Conservation (phyloP, 345 rosid genomes). For the Diplotaxis tenuifolia region DNA sequence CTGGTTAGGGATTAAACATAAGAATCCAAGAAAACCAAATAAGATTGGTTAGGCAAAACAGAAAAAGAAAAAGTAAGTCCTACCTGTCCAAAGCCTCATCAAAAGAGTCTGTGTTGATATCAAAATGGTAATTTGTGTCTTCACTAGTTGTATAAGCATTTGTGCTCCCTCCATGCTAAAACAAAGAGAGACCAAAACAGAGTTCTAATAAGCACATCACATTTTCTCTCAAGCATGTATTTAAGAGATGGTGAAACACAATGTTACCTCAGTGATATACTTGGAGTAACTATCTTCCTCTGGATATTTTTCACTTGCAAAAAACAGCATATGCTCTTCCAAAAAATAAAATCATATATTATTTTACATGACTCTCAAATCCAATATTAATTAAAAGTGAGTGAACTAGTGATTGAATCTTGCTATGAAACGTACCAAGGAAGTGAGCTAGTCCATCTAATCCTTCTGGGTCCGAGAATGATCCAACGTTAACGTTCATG, state of each 20-base stretch:
- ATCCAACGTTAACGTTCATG: conserved; percentile 77
- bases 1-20: conserved; percentile 37
- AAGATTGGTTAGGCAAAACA: background rate
- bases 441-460: conserved; percentile 93
- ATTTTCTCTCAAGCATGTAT: background rate
- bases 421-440: conserved; percentile 50
- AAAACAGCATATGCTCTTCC: conserved; percentile 91
- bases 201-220: background rate
- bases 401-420: no score
- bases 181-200: background rate
- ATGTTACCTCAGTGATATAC: conserved; percentile 64
- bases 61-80: background rate
- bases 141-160: conserved; percentile 77
- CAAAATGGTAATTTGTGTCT: conserved; percentile 70
- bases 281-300: conserved; percentile 76
- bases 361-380: background rate
- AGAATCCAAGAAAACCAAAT: background rate
- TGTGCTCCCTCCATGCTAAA: conserved; percentile 81
- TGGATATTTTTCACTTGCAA: conserved; percentile 89
- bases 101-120: conserved; percentile 63
- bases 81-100: conserved; percentile 89
- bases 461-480: conserved; percentile 72
- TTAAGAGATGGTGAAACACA: background rate
- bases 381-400: background rate
- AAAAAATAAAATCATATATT: background rate